Percentiles rank a stretch among this genome's conserved stretches.
phyloP scores from a whole-genome alignment of 306 rosid species.

The Urtica urens region DNA sequence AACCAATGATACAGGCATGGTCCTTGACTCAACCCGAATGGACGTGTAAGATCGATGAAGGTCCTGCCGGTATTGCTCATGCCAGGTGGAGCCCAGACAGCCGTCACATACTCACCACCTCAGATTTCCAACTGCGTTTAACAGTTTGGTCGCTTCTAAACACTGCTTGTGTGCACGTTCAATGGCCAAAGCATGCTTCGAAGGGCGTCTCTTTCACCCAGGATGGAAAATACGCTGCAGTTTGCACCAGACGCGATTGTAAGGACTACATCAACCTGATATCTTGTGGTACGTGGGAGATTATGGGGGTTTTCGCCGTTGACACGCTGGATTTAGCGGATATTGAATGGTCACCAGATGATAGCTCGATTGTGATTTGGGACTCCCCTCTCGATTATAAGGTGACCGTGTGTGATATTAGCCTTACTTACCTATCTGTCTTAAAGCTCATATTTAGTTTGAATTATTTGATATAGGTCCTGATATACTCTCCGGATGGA shows the following conservation, averaged over 20 bases:
- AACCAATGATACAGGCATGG: conserved; percentile 98
- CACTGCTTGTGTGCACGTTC: conserved; percentile 94
- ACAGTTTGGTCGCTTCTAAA: conserved; percentile 92
- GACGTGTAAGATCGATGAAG: conserved; percentile 99
- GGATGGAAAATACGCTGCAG: conserved; percentile 90
- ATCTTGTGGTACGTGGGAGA: conserved; percentile 93
- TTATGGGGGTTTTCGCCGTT: conserved; percentile 79
- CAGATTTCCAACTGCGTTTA: conserved; percentile 87
- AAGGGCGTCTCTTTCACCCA: conserved; percentile 86
- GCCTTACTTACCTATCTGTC: not conserved
- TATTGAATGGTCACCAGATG: conserved; percentile 96
- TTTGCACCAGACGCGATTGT: conserved; percentile 93
- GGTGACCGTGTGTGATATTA: conserved; percentile 31
- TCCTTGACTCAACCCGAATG: conserved; percentile 92
- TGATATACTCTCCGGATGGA: conserved; percentile 92
- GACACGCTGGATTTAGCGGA: conserved; percentile 92
- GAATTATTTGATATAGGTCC: conserved; percentile 40
- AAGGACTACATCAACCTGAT: conserved; percentile 79
- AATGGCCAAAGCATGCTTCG: conserved; percentile 90
- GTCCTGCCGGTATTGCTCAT: conserved; percentile 91
- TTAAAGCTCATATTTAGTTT: conserved; percentile 18
- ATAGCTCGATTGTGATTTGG: conserved; percentile 93
- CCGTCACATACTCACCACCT: conserved; percentile 90
- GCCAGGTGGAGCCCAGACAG: conserved; percentile 99
- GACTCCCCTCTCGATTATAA: conserved; percentile 93